phyloP scores from a whole-genome alignment of 2,329 filamentous ascomycete species.

The Cytospora piceae region DNA sequence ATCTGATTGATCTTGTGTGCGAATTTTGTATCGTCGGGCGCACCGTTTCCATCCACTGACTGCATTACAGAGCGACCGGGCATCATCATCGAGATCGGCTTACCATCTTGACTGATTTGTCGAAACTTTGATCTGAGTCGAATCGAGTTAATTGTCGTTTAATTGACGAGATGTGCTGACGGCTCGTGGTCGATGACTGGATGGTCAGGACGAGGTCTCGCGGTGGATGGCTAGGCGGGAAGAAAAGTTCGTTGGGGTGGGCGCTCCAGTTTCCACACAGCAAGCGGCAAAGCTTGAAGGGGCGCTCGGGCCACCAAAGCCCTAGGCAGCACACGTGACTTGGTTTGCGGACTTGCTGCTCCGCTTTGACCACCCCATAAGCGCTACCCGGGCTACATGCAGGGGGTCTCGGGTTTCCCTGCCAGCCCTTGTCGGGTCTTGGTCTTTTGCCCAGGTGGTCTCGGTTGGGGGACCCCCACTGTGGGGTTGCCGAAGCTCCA shows the following conservation, averaged over 20 bases:
- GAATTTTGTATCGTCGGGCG: constrained; percentile 17
- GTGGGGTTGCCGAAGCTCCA: constrained; percentile 16
- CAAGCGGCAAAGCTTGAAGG: not conserved
- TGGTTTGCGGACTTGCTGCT: not conserved
- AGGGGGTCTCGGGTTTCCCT: not conserved
- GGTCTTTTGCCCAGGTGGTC: not conserved
- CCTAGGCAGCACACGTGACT: not conserved
- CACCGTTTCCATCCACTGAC: constrained; percentile 21
- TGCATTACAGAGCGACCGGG: constrained; percentile 16
- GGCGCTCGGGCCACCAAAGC: not conserved
- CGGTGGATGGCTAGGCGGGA: constrained; percentile 31
- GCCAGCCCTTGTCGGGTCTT: not conserved
- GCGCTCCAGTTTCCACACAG: constrained; percentile 20
- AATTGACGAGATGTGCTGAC: constrained; percentile 57
- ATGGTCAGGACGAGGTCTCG: constrained; percentile 30
- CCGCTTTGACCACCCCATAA: not conserved
- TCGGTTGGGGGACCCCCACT: not conserved
- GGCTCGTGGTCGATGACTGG: constrained; percentile 28
- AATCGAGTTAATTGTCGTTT: constrained; percentile 50
- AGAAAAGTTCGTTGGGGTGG: constrained; percentile 50
- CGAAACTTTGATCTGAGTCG: constrained; percentile 41
- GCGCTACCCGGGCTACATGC: not conserved
- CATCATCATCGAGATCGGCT: constrained; percentile 42
- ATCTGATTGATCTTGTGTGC: constrained; percentile 11
- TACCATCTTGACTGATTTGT: constrained; percentile 71